Percentiles rank a stretch among this genome's conserved stretches.
These are phyloP conservation scores for Ambispora gerdemannii DNA, from an alignment of 192 early-diverging fungal genomes.

Conservation along the genomic window DNA sequence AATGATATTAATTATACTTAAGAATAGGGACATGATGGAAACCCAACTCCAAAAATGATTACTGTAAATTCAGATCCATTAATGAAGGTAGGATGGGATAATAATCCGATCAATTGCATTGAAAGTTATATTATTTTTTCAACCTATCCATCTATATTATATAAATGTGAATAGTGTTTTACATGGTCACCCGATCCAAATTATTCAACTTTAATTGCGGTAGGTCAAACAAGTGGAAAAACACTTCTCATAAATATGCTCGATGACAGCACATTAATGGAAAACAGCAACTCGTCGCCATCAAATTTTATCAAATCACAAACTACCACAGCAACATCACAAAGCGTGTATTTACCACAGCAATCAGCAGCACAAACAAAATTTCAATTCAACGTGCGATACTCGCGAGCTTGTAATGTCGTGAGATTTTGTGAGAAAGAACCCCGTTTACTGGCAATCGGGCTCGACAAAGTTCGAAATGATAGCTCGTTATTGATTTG, in stretches of 20 bases:
- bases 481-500: slow-evolving; percentile 71
- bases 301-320: slow-evolving; percentile 30
- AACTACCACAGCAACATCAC: slow-evolving; percentile 34
- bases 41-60: slow-evolving; percentile 36
- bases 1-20: too few species aligned
- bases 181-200: slow-evolving; percentile 64
- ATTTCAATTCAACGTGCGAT: slow-evolving; percentile 46
- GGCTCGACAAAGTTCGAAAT: slow-evolving; percentile 73
- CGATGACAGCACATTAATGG: neutral
- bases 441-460: slow-evolving; percentile 59
- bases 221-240: slow-evolving; percentile 56
- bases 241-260: slow-evolving; percentile 40
- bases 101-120: too few species aligned
- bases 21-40: slow-evolving; percentile 2
- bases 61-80: slow-evolving; percentile 47
- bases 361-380: slow-evolving; percentile 33
- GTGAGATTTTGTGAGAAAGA: slow-evolving; percentile 67
- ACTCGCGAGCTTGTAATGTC: slow-evolving; percentile 65
- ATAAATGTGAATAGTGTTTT: too few species aligned
- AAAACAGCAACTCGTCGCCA: neutral
- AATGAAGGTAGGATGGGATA: slow-evolving; percentile 43
- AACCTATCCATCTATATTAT: too few species aligned
- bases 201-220: slow-evolving; percentile 55
- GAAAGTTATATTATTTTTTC: too few species aligned
- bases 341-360: neutral